Evolutionary conservation across 768 basidiomycete genomes (phyloP).

Genomic region (Suillus hirtellus): DNA sequence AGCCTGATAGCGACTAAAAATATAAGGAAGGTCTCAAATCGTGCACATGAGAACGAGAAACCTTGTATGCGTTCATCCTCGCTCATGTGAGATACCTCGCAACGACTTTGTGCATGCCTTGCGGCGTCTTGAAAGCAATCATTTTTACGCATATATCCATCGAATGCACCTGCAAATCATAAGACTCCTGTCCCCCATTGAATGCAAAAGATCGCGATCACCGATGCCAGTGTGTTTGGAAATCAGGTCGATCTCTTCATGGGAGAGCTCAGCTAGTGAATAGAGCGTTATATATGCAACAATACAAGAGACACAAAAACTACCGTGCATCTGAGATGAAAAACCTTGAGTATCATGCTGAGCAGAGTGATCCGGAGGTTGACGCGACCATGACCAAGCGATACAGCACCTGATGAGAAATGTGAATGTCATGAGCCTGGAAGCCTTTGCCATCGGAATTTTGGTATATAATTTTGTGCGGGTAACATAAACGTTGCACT

Average conservation of each 20-base stretch:
- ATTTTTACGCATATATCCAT: slow-evolving; percentile 45
- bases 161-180: slow-evolving; percentile 38
- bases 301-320: neutral
- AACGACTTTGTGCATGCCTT: slow-evolving; percentile 46
- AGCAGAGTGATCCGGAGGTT: slow-evolving; percentile 15
- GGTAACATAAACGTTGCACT: neutral
- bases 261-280: slow-evolving; percentile 4
- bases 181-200: neutral
- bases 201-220: neutral
- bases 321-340: slow-evolving; percentile 5
- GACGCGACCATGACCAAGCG: slow-evolving; percentile 32
- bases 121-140: slow-evolving; percentile 67
- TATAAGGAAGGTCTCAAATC: slow-evolving; percentile 16
- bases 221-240: slow-evolving; percentile 7
- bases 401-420: slow-evolving; percentile 13
- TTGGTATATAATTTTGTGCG: neutral
- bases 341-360: neutral
- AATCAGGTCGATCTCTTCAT: slow-evolving; percentile 11
- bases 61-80: slow-evolving; percentile 65
- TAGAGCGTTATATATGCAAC: neutral
- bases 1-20: slow-evolving; percentile 66
- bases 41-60: slow-evolving; percentile 24
- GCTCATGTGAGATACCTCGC: slow-evolving; percentile 57
- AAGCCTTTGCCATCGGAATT: neutral
- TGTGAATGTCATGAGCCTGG: neutral